A percentile compares a stretch with the other conserved stretches of the same genome.
These are phyloP conservation scores for Lycium ferocissimum DNA, from an alignment of 257 asterid genomes.

Conservation along the genomic window DNA sequence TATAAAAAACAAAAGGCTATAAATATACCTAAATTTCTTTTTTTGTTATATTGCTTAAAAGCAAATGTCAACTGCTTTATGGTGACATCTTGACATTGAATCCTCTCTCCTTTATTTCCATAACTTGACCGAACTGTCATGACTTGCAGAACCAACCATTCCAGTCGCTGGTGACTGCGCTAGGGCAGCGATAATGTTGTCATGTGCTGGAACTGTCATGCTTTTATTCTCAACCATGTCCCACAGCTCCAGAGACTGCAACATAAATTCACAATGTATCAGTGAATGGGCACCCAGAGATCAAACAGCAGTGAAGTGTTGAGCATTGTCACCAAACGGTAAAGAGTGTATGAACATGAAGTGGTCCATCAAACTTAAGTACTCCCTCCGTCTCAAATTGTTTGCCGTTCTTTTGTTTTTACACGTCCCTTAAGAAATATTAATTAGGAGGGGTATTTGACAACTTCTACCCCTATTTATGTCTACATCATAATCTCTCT, in stretches of 20 bases:
- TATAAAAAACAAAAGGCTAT: not conserved
- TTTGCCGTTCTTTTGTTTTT: too few relatives aligned
- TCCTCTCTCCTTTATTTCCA: conserved; percentile 65
- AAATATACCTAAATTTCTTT: not conserved
- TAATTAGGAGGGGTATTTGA: too few relatives aligned
- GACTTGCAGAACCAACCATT: conserved; percentile 96
- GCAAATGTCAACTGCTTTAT: not conserved
- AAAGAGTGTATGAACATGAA: not conserved
- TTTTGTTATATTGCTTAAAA: not conserved
- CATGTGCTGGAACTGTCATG: conserved; percentile 87
- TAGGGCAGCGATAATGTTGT: conserved; percentile 75
- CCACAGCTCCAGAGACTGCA: conserved; percentile 93
- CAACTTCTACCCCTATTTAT: too few relatives aligned
- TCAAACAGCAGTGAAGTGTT: not conserved
- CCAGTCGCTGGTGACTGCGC: conserved; percentile 87
- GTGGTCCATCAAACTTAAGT: not conserved
- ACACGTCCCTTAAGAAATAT: too few relatives aligned
- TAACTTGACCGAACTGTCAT: conserved; percentile 85
- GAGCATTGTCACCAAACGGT: not conserved
- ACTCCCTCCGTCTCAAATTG: too few relatives aligned
- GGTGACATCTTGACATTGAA: not conserved
- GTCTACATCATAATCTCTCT: too few relatives aligned
- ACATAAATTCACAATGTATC: not conserved
- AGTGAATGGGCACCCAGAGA: not conserved
- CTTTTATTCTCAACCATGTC: conserved; percentile 88